Conservation (phyloP, 1,139 yeast genomes). For the Debaryomyces fabryi region DNA sequence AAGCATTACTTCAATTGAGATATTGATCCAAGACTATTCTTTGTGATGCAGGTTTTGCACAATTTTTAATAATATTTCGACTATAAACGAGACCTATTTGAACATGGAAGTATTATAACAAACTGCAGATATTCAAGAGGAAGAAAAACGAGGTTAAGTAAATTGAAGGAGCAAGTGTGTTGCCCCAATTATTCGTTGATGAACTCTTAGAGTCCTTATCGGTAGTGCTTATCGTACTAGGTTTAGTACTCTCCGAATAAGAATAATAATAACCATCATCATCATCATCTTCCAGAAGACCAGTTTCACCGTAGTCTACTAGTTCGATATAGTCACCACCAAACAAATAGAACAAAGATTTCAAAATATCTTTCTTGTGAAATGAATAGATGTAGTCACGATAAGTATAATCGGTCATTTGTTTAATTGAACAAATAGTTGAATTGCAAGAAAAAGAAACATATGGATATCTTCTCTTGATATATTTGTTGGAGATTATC, state of each 20-base stretch:
- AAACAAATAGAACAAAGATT: background rate
- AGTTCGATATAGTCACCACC: background rate
- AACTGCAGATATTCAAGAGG: too few relatives aligned
- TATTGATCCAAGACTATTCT: too few relatives aligned
- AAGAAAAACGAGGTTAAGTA: too few relatives aligned
- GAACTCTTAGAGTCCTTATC: background rate
- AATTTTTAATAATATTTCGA: too few relatives aligned
- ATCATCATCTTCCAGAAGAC: background rate
- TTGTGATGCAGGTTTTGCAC: too few relatives aligned
- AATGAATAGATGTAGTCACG: background rate
- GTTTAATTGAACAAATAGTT: background rate
- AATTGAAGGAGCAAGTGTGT: too few relatives aligned
- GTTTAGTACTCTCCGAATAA: background rate
- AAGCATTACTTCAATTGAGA: too few relatives aligned
- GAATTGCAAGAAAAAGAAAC: background rate
- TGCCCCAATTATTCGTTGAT: background rate
- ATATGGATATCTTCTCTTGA: background rate
- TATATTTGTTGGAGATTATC: background rate
- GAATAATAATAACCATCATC: background rate
- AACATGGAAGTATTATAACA: too few relatives aligned
- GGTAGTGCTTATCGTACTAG: background rate
- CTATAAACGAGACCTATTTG: too few relatives aligned
- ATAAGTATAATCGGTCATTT: background rate
- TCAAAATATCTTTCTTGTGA: background rate
- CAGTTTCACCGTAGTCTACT: background rate